These are phyloP conservation scores for Septoria petroselini DNA, from an alignment of 2,329 filamentous ascomycete genomes.

Conservation along the genomic window DNA sequence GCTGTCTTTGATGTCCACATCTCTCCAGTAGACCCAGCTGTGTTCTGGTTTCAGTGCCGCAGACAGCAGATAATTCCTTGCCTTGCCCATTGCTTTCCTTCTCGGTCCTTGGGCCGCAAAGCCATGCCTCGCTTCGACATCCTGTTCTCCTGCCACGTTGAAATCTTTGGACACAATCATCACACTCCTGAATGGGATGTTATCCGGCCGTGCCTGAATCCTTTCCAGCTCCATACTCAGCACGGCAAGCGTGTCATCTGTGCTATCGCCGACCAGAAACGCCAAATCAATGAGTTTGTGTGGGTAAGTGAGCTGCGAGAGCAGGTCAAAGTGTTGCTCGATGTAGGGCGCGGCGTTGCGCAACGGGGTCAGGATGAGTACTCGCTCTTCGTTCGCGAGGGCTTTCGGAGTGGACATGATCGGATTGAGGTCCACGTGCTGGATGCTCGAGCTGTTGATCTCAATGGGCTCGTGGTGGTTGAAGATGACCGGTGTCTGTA, in stretches of 20 bases:
- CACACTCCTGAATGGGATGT: conserved; percentile 79
- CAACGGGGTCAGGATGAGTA: conserved; percentile 88
- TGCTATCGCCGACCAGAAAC: conserved; percentile 89
- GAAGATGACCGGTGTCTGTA: conserved; percentile 90
- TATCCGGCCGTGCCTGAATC: conserved; percentile 73
- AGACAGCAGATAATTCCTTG: conserved; percentile 85
- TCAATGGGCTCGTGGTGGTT: conserved; percentile 89
- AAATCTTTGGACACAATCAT: conserved; percentile 91
- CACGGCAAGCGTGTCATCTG: conserved; percentile 85
- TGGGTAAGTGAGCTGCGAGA: conserved; percentile 86
- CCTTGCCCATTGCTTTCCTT: conserved; percentile 83
- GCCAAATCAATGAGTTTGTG: conserved; percentile 92
- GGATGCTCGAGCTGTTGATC: conserved; percentile 76
- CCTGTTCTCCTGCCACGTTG: conserved; percentile 68
- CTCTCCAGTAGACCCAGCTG: conserved; percentile 98
- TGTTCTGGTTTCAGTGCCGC: conserved; percentile 87
- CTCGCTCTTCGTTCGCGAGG: conserved; percentile 73
- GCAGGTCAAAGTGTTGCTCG: conserved; percentile 86
- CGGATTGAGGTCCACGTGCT: conserved; percentile 77
- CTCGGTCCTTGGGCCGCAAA: conserved; percentile 86
- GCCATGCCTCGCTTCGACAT: conserved; percentile 76
- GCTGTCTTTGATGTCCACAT: conserved; percentile 93
- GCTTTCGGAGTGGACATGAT: conserved; percentile 79
- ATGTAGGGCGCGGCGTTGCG: conserved; percentile 83
- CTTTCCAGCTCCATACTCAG: conserved; percentile 81